phyloP scores from a whole-genome alignment of 495 filamentous ascomycete species.

The Neurospora sp. region DNA sequence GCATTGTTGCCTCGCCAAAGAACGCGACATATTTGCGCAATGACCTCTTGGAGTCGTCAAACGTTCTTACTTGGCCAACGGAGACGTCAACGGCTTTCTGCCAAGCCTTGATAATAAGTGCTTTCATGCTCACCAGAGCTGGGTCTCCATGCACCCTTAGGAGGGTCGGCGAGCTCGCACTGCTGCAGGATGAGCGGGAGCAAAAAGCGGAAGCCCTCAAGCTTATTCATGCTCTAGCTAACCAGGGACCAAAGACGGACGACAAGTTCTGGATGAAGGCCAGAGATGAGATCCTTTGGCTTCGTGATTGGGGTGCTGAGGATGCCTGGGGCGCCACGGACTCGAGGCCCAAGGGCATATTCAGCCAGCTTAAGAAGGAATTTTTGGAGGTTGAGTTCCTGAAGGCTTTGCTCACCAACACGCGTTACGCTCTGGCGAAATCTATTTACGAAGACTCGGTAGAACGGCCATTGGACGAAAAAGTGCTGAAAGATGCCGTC shows the following conservation, averaged over 20 bases:
- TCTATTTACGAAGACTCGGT: conserved; percentile 56
- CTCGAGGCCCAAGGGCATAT: conserved; percentile 47
- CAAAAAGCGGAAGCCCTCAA: conserved; percentile 55
- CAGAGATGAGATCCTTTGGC: conserved; percentile 66
- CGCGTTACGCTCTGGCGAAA: conserved; percentile 55
- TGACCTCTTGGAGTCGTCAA: conserved; percentile 49
- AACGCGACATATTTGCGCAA: conserved; percentile 39
- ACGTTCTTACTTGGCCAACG: conserved; percentile 58
- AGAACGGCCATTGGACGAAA: conserved; percentile 38
- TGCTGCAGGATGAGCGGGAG: conserved; percentile 50
- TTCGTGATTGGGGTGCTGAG: conserved; percentile 65
- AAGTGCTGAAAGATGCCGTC: conserved; percentile 54
- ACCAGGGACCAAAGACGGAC: conserved; percentile 44
- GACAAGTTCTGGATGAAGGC: conserved; percentile 58
- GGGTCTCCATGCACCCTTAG: conserved; percentile 51
- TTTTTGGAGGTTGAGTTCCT: conserved; percentile 66
- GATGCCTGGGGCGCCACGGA: conserved; percentile 19
- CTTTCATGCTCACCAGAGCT: conserved; percentile 50
- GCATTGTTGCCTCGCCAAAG: conserved; percentile 22
- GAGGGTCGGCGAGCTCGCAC: conserved; percentile 47
- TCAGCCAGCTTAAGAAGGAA: conserved; percentile 54
- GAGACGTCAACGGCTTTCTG: conserved; percentile 51
- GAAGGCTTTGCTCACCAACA: conserved; percentile 59
- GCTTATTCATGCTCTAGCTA: conserved; percentile 45
- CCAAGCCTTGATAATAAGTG: conserved; percentile 58